phyloP scores from a whole-genome alignment of 2,329 filamentous ascomycete genomes.

The Seiridium unicorne region DNA sequence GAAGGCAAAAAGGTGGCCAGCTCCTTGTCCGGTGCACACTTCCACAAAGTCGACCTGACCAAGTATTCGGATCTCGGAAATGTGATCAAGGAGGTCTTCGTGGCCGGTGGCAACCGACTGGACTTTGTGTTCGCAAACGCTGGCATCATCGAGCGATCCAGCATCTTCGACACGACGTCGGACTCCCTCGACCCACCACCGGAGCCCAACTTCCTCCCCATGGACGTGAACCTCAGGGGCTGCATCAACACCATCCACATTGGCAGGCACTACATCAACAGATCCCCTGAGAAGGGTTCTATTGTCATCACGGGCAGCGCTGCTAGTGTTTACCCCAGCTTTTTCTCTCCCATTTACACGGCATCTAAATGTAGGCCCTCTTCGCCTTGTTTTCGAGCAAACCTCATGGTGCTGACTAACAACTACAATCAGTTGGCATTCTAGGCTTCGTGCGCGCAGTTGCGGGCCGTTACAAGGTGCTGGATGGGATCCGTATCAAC shows the following conservation, averaged over 20 bases:
- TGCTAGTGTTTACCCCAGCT: conserved; percentile 12
- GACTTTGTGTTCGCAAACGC: conserved; percentile 51
- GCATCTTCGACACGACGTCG: conserved; percentile 28
- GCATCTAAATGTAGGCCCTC: conserved; percentile 11
- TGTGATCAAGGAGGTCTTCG: conserved; percentile 36
- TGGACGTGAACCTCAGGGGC: conserved; percentile 13
- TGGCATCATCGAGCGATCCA: conserved; percentile 38
- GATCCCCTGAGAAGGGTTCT: conserved; percentile 8
- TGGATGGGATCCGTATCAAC: neutral
- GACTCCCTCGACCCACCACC: conserved; percentile 1
- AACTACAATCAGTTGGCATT: neutral
- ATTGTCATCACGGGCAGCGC: conserved; percentile 12
- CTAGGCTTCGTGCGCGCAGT: neutral
- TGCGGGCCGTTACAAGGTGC: neutral
- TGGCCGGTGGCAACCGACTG: conserved; percentile 26
- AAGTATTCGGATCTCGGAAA: conserved; percentile 23
- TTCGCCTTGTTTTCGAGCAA: neutral
- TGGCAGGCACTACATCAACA: conserved; percentile 9
- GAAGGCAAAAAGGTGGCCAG: conserved; percentile 27
- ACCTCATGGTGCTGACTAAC: neutral
- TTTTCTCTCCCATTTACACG: conserved; percentile 11
- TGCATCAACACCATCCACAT: conserved; percentile 12
- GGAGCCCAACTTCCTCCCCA: conserved; percentile 1
- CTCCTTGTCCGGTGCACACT: conserved; percentile 26
- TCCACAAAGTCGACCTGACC: conserved; percentile 36